Conservation (phyloP, 2,329 filamentous ascomycete genomes). For the Uncinocarpus reesii region DNA sequence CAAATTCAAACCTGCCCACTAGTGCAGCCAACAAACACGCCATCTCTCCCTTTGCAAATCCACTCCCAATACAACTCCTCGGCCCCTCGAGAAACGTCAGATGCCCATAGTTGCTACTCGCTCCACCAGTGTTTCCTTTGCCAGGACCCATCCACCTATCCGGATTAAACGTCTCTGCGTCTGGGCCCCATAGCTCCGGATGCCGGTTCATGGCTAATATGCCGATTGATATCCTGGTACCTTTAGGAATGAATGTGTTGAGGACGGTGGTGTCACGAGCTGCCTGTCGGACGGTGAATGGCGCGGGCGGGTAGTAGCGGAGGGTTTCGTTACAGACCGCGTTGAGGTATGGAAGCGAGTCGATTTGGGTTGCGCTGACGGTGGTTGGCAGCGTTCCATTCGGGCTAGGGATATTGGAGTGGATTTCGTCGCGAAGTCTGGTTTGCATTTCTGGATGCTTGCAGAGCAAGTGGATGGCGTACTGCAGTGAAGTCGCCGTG, state of each 20-base stretch:
- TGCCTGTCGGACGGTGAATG: slow-evolving; percentile 58
- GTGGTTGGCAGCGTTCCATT: slow-evolving; percentile 49
- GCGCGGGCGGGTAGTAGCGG: slow-evolving; percentile 62
- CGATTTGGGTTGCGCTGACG: slow-evolving; percentile 44
- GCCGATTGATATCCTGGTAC: slow-evolving; percentile 56
- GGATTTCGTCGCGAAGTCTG: slow-evolving; percentile 58
- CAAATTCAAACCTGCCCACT: slow-evolving; percentile 61
- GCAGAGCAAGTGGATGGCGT: slow-evolving; percentile 61
- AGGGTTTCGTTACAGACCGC: slow-evolving; percentile 70
- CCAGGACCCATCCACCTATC: slow-evolving; percentile 57
- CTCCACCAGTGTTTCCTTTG: slow-evolving; percentile 55
- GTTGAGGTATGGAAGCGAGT: slow-evolving; percentile 66
- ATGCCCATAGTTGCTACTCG: slow-evolving; percentile 64
- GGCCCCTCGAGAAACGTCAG: slow-evolving; percentile 81
- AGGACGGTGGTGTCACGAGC: slow-evolving; percentile 55
- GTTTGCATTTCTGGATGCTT: slow-evolving; percentile 55
- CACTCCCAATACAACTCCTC: slow-evolving; percentile 70
- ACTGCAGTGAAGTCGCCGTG: slow-evolving; percentile 64
- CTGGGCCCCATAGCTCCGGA: slow-evolving; percentile 60
- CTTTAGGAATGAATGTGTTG: slow-evolving; percentile 56
- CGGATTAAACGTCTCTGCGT: slow-evolving; percentile 66
- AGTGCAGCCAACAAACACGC: slow-evolving; percentile 68
- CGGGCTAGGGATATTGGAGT: slow-evolving; percentile 46
- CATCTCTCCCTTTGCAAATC: slow-evolving; percentile 75
- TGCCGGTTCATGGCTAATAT: slow-evolving; percentile 61